phyloP scores from a whole-genome alignment of 176 grass and related monocot species.

The Carex littledalei region DNA sequence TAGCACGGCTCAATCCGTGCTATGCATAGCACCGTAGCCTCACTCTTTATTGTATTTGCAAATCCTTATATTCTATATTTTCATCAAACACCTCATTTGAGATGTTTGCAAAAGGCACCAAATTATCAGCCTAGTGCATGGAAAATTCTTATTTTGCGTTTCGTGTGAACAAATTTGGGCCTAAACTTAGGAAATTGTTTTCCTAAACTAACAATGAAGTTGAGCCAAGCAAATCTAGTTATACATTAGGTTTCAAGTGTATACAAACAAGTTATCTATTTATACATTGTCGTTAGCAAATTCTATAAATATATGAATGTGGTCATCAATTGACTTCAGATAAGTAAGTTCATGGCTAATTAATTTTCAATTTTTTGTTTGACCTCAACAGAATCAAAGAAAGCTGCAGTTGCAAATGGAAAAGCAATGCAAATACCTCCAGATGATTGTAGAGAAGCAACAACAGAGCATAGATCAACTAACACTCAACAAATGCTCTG shows the following conservation, averaged over 20 bases:
- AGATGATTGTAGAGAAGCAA: slow-evolving; percentile 62
- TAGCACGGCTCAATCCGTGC: too few species aligned
- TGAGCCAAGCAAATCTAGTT: not conserved
- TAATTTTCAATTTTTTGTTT: not conserved
- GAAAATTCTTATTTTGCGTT: not conserved
- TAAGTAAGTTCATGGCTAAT: not conserved
- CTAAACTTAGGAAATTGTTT: not conserved
- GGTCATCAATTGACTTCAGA: not conserved
- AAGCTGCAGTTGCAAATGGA: slow-evolving; percentile 78
- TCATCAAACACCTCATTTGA: not conserved
- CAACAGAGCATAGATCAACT: slow-evolving; percentile 43
- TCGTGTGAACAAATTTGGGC: not conserved
- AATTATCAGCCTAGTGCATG: not conserved
- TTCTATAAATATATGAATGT: not conserved
- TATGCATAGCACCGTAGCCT: too few species aligned
- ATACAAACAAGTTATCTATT: too few species aligned
- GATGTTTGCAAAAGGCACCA: not conserved
- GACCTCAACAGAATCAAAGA: slow-evolving; percentile 49
- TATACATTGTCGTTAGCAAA: not conserved
- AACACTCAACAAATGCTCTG: slow-evolving; percentile 17
- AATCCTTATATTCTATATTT: not conserved
- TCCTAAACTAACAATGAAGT: not conserved
- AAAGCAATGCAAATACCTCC: slow-evolving; percentile 68
- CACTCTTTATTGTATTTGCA: not conserved
- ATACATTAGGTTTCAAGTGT: not conserved